phyloP scores from a whole-genome alignment of 805 yeast genomes.

The Ogataea trehalophila region DNA sequence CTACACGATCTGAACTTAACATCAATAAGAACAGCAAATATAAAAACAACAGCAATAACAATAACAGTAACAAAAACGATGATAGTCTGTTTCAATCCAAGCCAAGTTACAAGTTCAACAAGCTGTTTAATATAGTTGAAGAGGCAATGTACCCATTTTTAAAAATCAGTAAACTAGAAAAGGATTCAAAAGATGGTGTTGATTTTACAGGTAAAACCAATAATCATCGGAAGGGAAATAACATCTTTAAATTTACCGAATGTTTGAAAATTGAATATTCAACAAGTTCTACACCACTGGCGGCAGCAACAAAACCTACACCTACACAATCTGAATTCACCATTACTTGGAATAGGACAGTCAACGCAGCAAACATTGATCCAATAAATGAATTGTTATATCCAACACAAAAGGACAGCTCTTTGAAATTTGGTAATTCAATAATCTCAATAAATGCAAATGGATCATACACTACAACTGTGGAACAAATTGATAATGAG shows the following conservation, averaged over 20 bases:
- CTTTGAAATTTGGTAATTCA: conserved; percentile 8
- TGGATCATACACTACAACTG: conserved; percentile 1
- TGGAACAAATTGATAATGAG: not conserved
- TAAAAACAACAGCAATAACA: conserved; percentile 1
- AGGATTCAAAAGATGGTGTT: conserved; percentile 15
- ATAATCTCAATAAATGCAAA: conserved; percentile 3
- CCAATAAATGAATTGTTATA: conserved; percentile 9
- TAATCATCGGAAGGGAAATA: not conserved
- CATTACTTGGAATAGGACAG: not conserved
- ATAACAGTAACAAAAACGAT: conserved; percentile 6
- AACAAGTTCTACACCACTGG: too few relatives aligned
- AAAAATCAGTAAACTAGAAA: not conserved
- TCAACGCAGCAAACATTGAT: conserved; percentile 4
- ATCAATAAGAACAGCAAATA: not conserved
- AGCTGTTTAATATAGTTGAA: conserved; percentile 1
- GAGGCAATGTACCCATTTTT: conserved; percentile 17
- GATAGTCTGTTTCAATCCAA: conserved; percentile 10
- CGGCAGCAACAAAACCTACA: not conserved
- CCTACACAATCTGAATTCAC: not conserved
- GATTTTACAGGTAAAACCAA: conserved; percentile 10
- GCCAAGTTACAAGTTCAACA: conserved; percentile 6
- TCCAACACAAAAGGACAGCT: conserved; percentile 1
- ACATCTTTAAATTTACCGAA: conserved; percentile 10
- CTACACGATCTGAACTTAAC: too few relatives aligned
- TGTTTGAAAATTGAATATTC: conserved; percentile 8